Evolutionary conservation across 352 stramenopile species (phyloP).

Genomic region (Pythium periplocum): DNA sequence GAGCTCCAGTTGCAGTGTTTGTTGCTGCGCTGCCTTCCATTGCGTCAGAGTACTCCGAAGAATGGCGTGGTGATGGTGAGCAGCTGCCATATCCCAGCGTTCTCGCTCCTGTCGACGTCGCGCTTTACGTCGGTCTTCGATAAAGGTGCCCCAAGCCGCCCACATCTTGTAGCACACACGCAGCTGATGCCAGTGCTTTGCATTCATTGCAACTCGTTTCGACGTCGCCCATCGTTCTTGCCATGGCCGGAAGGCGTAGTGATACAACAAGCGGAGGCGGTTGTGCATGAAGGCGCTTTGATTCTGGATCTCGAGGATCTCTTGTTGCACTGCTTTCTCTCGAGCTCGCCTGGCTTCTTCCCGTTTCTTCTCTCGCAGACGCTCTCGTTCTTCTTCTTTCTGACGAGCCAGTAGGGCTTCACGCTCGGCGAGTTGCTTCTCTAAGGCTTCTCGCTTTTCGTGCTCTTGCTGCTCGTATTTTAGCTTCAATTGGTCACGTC

Average conservation of each 20-base stretch:
- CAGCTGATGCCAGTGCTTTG: constrained; percentile 35
- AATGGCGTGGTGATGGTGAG: constrained; percentile 16
- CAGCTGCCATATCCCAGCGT: constrained; percentile 10
- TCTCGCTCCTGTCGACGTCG: constrained; percentile 20
- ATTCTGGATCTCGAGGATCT: constrained; percentile 24
- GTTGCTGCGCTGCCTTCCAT: constrained; percentile 7
- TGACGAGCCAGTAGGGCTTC: constrained; percentile 33
- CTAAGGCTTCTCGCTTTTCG: constrained; percentile 35
- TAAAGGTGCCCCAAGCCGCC: constrained; percentile 32
- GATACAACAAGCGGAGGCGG: constrained; percentile 31
- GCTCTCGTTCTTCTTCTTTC: constrained; percentile 31
- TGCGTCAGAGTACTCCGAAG: constrained; percentile 11
- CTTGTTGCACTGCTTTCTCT: constrained; percentile 27
- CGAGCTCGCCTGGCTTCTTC: constrained; percentile 23
- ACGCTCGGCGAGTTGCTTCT: constrained; percentile 32
- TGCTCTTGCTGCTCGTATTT: constrained; percentile 50
- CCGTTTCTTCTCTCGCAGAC: constrained; percentile 32
- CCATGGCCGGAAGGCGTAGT: constrained; percentile 47
- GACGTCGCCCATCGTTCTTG: constrained; percentile 20
- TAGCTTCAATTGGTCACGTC: constrained; percentile 40
- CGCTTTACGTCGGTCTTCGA: constrained; percentile 16
- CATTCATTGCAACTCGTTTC: constrained; percentile 28
- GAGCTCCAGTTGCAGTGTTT: constrained; percentile 16
- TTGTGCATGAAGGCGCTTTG: constrained; percentile 27
- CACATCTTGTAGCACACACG: constrained; percentile 34